Conservation (phyloP, 805 yeast genomes). For the Naumovozyma baii region DNA sequence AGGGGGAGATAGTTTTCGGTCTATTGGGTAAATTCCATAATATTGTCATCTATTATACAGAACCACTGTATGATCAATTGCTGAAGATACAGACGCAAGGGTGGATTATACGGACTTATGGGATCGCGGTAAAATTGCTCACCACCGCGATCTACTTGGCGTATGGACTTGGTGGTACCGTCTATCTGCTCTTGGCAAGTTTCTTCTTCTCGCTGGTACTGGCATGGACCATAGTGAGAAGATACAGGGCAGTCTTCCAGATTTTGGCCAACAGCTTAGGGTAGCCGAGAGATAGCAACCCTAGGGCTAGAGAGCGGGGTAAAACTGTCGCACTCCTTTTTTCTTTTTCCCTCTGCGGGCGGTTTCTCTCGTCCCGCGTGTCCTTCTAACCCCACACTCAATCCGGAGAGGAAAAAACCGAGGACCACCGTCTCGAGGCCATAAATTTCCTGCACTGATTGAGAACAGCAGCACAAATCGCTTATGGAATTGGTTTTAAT, state of each 20-base stretch:
- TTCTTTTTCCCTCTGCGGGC: conserved; percentile 6
- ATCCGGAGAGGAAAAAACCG: not conserved
- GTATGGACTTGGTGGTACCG: conserved; percentile 25
- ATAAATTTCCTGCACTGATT: no score
- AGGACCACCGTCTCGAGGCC: no score
- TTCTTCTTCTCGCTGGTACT: conserved; percentile 27
- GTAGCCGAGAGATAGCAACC: not conserved
- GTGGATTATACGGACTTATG: conserved; percentile 6
- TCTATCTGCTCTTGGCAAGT: conserved; percentile 22
- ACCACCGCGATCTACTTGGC: conserved; percentile 16
- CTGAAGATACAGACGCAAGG: not conserved
- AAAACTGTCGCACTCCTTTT: not conserved
- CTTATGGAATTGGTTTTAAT: no score
- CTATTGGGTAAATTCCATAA: conserved; percentile 28
- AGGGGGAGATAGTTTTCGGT: conserved; percentile 8
- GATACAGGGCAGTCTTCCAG: conserved; percentile 19
- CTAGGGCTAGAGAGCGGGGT: not conserved
- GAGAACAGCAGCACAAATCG: no score
- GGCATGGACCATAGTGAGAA: conserved; percentile 17
- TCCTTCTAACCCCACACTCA: conserved; percentile 2
- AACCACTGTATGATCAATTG: conserved; percentile 7
- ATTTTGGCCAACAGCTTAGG: conserved; percentile 8
- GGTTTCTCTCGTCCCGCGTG: conserved; percentile 10
- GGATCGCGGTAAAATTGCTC: conserved; percentile 12
- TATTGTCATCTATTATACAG: conserved; percentile 20